These are phyloP conservation scores for Lolium perenne DNA, from an alignment of 176 grass and related monocot genomes.

Conservation along the genomic window DNA sequence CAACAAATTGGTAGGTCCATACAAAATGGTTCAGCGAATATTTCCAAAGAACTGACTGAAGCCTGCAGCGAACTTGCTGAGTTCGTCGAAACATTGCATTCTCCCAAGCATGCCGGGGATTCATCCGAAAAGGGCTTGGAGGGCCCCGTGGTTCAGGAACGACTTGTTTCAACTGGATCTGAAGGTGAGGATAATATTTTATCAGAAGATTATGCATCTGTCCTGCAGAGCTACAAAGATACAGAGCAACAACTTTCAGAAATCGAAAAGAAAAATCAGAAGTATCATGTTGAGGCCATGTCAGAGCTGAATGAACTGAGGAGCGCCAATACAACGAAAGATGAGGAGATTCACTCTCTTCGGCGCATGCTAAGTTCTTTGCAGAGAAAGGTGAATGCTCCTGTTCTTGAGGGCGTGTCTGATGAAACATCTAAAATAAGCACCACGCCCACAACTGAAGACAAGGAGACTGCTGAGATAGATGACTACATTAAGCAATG, in stretches of 20 bases:
- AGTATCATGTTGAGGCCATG: slow-evolving; percentile 56
- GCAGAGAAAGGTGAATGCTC: slow-evolving; percentile 50
- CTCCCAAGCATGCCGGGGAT: slow-evolving; percentile 36
- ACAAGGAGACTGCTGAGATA: slow-evolving; percentile 51
- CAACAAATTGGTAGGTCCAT: slow-evolving; percentile 50
- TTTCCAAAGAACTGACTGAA: slow-evolving; percentile 54
- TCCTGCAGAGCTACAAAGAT: slow-evolving; percentile 58
- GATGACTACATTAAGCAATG: slow-evolving; percentile 66
- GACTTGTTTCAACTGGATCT: slow-evolving; percentile 35
- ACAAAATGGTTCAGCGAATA: slow-evolving; percentile 37
- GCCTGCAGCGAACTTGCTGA: slow-evolving; percentile 48
- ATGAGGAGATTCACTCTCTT: slow-evolving; percentile 69
- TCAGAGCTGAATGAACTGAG: slow-evolving; percentile 66
- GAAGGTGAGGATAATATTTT: slow-evolving; percentile 52
- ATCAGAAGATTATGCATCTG: slow-evolving; percentile 52
- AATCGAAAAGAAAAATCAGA: slow-evolving; percentile 55
- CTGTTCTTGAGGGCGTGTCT: slow-evolving; percentile 42
- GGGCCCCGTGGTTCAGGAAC: slow-evolving; percentile 25
- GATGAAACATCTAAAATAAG: slow-evolving; percentile 54
- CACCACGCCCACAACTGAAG: slow-evolving; percentile 34
- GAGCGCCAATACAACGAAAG: slow-evolving; percentile 64
- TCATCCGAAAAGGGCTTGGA: slow-evolving; percentile 35
- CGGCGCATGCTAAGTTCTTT: slow-evolving; percentile 72
- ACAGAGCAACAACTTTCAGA: slow-evolving; percentile 58
- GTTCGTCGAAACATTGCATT: slow-evolving; percentile 49